Conservation (phyloP, 2,329 filamentous ascomycete genomes). For the Exophiala xenobiotica region DNA sequence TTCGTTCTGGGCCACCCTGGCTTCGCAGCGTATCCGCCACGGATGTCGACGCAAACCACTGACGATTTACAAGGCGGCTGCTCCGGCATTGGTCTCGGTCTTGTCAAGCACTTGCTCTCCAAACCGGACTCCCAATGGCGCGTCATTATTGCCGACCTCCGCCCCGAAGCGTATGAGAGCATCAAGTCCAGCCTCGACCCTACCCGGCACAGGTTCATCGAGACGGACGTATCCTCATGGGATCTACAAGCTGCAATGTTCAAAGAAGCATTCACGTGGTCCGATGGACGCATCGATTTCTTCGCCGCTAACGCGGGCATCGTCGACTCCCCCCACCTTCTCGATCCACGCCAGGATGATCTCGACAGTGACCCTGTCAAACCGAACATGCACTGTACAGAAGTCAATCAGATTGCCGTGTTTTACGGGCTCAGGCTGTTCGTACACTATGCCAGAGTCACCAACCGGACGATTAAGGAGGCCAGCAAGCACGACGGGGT, state of each 20-base stretch:
- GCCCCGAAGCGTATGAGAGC: conserved; percentile 28
- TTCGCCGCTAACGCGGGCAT: conserved; percentile 59
- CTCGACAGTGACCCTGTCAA: conserved; percentile 29
- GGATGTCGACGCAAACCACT: background rate
- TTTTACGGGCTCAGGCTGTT: conserved; percentile 41
- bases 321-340: conserved; percentile 38
- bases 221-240: conserved; percentile 54
- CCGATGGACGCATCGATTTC: conserved; percentile 46
- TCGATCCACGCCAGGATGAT: conserved; percentile 5
- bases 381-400: conserved; percentile 37
- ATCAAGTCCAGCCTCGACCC: conserved; percentile 17
- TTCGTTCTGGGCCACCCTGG: too few relatives aligned
- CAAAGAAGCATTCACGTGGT: conserved; percentile 45
- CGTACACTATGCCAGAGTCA: conserved; percentile 38
- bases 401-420: conserved; percentile 36
- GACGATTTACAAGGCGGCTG: conserved; percentile 51
- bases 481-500: background rate
- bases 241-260: conserved; percentile 52
- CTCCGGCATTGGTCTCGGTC: conserved; percentile 61
- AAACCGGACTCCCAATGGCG: conserved; percentile 39
- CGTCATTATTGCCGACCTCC: conserved; percentile 57
- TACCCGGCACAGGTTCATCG: conserved; percentile 37
- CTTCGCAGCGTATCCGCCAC: too few relatives aligned
- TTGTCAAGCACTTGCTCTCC: conserved; percentile 52
- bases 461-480: conserved; percentile 10